A percentile compares a stretch with the other conserved stretches of the same genome.
Conservation (phyloP, 2,329 filamentous ascomycete genomes). For the Lachnellula suecica region DNA sequence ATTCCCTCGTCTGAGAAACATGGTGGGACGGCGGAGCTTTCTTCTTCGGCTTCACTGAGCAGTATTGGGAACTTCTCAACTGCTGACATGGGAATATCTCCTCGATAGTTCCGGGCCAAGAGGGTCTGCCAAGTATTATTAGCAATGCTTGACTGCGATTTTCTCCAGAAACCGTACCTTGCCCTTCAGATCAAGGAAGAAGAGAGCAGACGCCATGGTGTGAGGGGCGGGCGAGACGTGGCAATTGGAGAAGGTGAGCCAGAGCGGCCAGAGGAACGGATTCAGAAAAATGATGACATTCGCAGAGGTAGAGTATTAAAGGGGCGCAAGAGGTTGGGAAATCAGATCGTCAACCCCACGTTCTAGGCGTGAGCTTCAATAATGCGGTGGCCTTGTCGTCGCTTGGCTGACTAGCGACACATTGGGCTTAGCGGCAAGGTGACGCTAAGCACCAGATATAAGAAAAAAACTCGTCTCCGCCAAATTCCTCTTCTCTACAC, state of each 20-base stretch:
- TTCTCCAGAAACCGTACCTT: slow-evolving; percentile 63
- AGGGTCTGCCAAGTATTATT: slow-evolving; percentile 67
- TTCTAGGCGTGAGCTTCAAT: slow-evolving; percentile 18
- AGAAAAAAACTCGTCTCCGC: slow-evolving; percentile 13
- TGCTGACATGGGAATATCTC: slow-evolving; percentile 98
- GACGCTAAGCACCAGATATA: too few species aligned
- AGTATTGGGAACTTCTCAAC: slow-evolving; percentile 97
- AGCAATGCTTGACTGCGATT: slow-evolving; percentile 15
- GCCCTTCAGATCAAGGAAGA: slow-evolving; percentile 99
- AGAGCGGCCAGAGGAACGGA: slow-evolving; percentile 11
- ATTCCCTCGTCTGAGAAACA: slow-evolving; percentile 99
- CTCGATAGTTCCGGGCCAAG: slow-evolving; percentile 95
- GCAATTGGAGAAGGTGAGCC: slow-evolving; percentile 7
- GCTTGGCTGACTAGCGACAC: slow-evolving; percentile 17
- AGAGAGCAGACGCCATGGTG: slow-evolving; percentile 90
- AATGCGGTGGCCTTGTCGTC: slow-evolving; percentile 17
- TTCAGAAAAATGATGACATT: slow-evolving; percentile 21
- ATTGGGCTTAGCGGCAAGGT: slow-evolving; percentile 14
- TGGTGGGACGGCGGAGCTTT: slow-evolving; percentile 93
- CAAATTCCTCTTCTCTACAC: slow-evolving; percentile 42
- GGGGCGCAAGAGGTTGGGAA: slow-evolving; percentile 2
- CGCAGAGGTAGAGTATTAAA: slow-evolving; percentile 11
- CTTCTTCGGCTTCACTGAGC: slow-evolving; percentile 97
- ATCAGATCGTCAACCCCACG: slow-evolving; percentile 26
- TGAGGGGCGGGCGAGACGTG: slow-evolving; percentile 3